phyloP scores from a whole-genome alignment of 129 eudicot species.

The Lactuca sativa region DNA sequence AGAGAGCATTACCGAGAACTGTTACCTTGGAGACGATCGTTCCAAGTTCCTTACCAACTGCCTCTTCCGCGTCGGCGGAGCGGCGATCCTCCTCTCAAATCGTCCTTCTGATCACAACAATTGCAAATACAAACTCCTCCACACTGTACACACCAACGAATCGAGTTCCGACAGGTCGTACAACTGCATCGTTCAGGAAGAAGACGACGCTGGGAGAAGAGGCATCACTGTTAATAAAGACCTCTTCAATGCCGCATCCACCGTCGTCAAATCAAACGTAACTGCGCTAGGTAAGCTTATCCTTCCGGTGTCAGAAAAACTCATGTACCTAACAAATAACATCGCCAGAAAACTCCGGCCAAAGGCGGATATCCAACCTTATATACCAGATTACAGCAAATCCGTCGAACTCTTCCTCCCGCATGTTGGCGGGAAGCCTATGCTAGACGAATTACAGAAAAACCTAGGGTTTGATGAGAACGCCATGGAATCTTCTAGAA shows the following conservation, averaged over 20 bases:
- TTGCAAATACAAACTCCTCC: constrained; percentile 56
- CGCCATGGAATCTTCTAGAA: constrained; percentile 57
- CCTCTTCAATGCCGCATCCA: constrained; percentile 47
- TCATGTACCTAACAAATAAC: constrained; percentile 13
- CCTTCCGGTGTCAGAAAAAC: constrained; percentile 53
- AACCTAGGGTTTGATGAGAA: constrained; percentile 35
- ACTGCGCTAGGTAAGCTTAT: constrained; percentile 34
- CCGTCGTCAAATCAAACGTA: constrained; percentile 42
- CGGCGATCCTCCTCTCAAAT: constrained; percentile 64
- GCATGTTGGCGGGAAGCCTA: constrained; percentile 71
- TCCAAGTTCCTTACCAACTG: constrained; percentile 46
- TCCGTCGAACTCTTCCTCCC: constrained; percentile 51
- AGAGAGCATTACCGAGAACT: constrained; percentile 45
- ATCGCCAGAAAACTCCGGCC: constrained; percentile 23
- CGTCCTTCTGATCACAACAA: constrained; percentile 17
- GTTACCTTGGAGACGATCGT: constrained; percentile 53
- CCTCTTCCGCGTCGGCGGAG: constrained; percentile 58
- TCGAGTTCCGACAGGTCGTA: constrained; percentile 48
- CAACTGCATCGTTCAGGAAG: constrained; percentile 53
- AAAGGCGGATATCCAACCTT: constrained; percentile 14
- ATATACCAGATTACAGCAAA: constrained; percentile 46
- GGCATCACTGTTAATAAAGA: constrained; percentile 55
- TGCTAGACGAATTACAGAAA: constrained; percentile 49
- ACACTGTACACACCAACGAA: constrained; percentile 50
- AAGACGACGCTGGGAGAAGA: constrained; percentile 35